phyloP scores from a whole-genome alignment of 2,329 filamentous ascomycete genomes.

The Nothophoma quercina region DNA sequence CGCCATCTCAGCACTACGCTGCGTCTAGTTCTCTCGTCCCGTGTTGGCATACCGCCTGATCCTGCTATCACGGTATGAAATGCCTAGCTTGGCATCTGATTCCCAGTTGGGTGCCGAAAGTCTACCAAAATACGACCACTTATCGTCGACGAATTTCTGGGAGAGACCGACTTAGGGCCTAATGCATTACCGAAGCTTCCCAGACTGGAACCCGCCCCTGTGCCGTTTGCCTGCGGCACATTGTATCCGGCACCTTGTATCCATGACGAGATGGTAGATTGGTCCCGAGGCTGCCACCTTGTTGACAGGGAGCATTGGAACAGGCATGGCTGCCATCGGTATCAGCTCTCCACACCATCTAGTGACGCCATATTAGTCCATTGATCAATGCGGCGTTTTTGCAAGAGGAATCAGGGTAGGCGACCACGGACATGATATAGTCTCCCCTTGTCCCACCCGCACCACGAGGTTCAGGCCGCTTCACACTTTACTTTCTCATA shows the following conservation, averaged over 20 bases:
- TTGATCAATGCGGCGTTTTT: slow-evolving; percentile 16
- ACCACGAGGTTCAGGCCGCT: slow-evolving; percentile 13
- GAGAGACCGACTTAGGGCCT: not conserved
- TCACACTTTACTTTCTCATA: slow-evolving; percentile 6
- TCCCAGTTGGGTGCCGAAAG: not conserved
- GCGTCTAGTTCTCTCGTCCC: slow-evolving; percentile 20
- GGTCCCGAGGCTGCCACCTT: slow-evolving; percentile 20
- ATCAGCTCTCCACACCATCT: slow-evolving; percentile 28
- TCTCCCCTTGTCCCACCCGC: slow-evolving; percentile 27
- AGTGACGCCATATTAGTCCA: slow-evolving; percentile 15
- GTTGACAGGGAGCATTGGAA: slow-evolving; percentile 20
- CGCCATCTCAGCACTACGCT: slow-evolving; percentile 23
- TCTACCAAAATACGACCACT: slow-evolving; percentile 2
- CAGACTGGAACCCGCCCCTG: slow-evolving; percentile 1
- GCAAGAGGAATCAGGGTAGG: slow-evolving; percentile 19
- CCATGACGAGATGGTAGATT: slow-evolving; percentile 24
- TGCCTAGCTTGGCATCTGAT: slow-evolving; percentile 14
- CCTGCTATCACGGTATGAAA: slow-evolving; percentile 5
- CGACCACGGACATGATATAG: slow-evolving; percentile 25
- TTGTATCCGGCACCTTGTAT: slow-evolving; percentile 17
- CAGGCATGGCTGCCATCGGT: slow-evolving; percentile 23
- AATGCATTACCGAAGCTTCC: not conserved
- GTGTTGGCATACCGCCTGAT: slow-evolving; percentile 14
- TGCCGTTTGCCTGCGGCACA: slow-evolving; percentile 5
- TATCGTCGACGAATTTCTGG: not conserved